A percentile compares a stretch with the other conserved stretches of the same genome.
These are phyloP conservation scores for Aciculosporium take DNA, from an alignment of 2,329 filamentous ascomycete species.

Conservation along the genomic window DNA sequence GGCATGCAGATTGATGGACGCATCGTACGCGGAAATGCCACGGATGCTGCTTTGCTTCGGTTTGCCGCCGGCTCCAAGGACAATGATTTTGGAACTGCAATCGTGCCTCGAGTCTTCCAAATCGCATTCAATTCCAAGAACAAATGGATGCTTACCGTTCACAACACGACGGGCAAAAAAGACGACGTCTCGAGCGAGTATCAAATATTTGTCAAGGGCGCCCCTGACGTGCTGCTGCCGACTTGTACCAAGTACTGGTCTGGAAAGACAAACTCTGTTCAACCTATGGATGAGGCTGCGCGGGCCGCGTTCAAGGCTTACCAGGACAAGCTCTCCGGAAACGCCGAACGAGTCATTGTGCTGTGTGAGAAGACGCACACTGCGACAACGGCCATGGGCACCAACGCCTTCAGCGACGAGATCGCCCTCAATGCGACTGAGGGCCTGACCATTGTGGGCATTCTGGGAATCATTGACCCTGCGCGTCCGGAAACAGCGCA, in stretches of 20 bases:
- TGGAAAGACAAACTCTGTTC: slow-evolving; percentile 14
- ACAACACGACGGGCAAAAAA: slow-evolving; percentile 10
- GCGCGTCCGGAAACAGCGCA: slow-evolving; percentile 28
- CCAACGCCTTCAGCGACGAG: slow-evolving; percentile 37
- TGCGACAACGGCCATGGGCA: slow-evolving; percentile 16
- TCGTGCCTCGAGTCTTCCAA: slow-evolving; percentile 19
- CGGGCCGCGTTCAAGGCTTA: slow-evolving; percentile 20
- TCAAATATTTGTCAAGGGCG: slow-evolving; percentile 37
- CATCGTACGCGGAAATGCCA: slow-evolving; percentile 27
- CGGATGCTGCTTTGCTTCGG: slow-evolving; percentile 26
- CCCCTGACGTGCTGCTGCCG: slow-evolving; percentile 34
- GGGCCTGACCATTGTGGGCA: slow-evolving; percentile 33
- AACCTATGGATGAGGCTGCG: slow-evolving; percentile 20
- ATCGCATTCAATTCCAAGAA: slow-evolving; percentile 37
- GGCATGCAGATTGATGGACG: slow-evolving; percentile 21
- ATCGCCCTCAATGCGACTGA: slow-evolving; percentile 24
- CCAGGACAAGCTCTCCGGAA: slow-evolving; percentile 26
- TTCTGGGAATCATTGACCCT: slow-evolving; percentile 36
- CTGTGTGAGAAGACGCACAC: slow-evolving; percentile 24
- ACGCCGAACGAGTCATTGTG: slow-evolving; percentile 29
- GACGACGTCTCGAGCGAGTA: slow-evolving; percentile 16
- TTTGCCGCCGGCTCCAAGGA: slow-evolving; percentile 19
- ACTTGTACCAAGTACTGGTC: slow-evolving; percentile 24
- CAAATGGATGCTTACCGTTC: slow-evolving; percentile 34
- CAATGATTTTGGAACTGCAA: slow-evolving; percentile 10